These are phyloP conservation scores for Globisporangium echinulatum DNA, from an alignment of 352 stramenopile genomes.

Conservation along the genomic window DNA sequence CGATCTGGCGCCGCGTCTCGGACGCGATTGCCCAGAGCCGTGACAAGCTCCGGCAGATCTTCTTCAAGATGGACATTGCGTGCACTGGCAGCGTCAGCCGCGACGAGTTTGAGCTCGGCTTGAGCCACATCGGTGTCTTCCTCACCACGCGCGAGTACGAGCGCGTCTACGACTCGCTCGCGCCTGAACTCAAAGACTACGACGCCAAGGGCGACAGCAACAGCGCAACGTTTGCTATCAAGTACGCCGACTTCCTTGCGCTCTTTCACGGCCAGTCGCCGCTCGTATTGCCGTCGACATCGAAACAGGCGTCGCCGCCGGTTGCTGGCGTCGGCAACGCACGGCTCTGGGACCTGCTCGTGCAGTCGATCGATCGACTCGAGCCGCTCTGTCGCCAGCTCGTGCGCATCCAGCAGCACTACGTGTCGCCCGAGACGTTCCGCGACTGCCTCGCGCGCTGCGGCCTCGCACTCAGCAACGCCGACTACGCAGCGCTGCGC, in stretches of 20 bases:
- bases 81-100: conserved; percentile 51
- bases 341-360: conserved; percentile 57
- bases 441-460: conserved; percentile 53
- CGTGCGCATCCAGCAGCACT: conserved; percentile 40
- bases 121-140: conserved; percentile 71
- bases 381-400: conserved; percentile 50
- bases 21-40: conserved; percentile 37
- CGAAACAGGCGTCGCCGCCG: conserved; percentile 32
- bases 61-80: conserved; percentile 75
- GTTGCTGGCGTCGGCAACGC: conserved; percentile 39
- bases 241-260: conserved; percentile 55
- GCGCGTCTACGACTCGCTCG: conserved; percentile 50
- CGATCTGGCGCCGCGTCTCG: conserved; percentile 52
- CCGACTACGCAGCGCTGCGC: conserved; percentile 59
- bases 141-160: conserved; percentile 62
- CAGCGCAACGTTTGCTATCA: conserved; percentile 32
- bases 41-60: conserved; percentile 71
- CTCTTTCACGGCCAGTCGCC: conserved; percentile 36
- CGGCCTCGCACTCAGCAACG: conserved; percentile 57
- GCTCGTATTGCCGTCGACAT: conserved; percentile 26
- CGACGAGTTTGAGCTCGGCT: conserved; percentile 62
- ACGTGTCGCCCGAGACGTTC: conserved; percentile 50
- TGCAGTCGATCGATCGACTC: conserved; percentile 40
- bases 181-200: conserved; percentile 25
- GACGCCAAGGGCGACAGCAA: neutral